Percentiles rank a stretch among this genome's conserved stretches.
Evolutionary conservation across 495 filamentous ascomycete genomes (phyloP).

Genomic region (Tuber indicum): DNA sequence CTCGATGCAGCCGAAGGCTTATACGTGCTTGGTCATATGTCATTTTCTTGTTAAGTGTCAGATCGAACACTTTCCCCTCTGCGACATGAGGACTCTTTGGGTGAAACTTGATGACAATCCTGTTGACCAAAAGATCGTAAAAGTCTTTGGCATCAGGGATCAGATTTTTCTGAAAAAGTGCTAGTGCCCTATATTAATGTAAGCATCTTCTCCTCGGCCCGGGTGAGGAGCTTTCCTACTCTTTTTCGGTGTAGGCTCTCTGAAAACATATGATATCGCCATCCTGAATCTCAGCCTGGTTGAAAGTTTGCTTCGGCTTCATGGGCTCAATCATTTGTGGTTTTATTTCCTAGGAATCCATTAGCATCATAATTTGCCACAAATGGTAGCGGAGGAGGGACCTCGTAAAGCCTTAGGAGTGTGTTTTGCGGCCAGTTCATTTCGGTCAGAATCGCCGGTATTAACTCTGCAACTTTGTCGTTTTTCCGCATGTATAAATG

Average conservation of each 20-base stretch:
- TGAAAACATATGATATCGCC: conserved; percentile 97
- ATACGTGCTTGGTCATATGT: conserved; percentile 64
- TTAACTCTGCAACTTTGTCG: conserved; percentile 81
- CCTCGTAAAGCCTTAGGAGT: conserved; percentile 63
- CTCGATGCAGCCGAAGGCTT: neutral
- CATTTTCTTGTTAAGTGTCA: conserved; percentile 78
- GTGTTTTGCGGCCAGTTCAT: conserved; percentile 72
- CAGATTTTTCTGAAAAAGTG: conserved; percentile 40
- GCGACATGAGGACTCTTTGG: conserved; percentile 52
- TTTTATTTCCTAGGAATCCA: conserved; percentile 68
- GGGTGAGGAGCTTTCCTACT: conserved; percentile 43
- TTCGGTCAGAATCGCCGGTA: conserved; percentile 65
- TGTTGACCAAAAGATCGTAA: conserved; percentile 87
- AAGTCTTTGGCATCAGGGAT: conserved; percentile 68
- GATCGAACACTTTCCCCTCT: conserved; percentile 56
- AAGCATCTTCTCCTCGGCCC: conserved; percentile 11
- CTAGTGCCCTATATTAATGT: conserved; percentile 14
- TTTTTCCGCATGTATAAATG: conserved; percentile 79
- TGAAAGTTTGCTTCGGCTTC: conserved; percentile 81
- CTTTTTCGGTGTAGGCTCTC: conserved; percentile 56
- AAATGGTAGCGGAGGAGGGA: conserved; percentile 31
- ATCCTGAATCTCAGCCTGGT: conserved; percentile 89
- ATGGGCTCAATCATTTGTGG: conserved; percentile 92
- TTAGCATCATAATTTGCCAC: conserved; percentile 27
- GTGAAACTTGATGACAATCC: conserved; percentile 62